Base-by-base conservation (phyloP, 225 moss, liverwort and hornwort genomes). In the Asterella californica region DNA sequence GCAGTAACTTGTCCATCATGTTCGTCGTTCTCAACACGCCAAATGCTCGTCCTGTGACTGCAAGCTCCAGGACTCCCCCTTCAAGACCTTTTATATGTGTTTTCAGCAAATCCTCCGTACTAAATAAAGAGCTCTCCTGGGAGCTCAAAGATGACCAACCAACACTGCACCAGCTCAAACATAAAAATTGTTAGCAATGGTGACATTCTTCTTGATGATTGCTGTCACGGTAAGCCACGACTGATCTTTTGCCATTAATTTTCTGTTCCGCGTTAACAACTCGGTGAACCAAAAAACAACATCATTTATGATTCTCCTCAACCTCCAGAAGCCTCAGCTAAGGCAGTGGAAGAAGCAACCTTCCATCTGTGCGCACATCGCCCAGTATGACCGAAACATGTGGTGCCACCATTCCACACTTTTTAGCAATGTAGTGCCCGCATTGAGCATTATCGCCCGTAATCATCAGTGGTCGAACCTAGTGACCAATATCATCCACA, bases 381-480 rank as follows among this genome's bases (percentile, higher is more conserved):
- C 94, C 91, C n/a, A 94, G 82, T 60, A 94, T 85, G 68, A 94
- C 85, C 10, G 62, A 64, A 33, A 90, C 92, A 78, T 86, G 83
- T 53, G 88, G 88, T 11, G 91, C 90, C 82, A 92, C 70, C 86
- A 94, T 84, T 80, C 70, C 83, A 81, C 86, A 88, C 78, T 90
- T 70, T 82, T 84, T 90, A 34, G 93, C 90, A 82, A 95, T 89
- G 59, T 91, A 95, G 75, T 92, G 88, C 53, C 93, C 95, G 85
- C 91, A 93, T 75, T 93, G 95, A 64, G 95, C 95, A 77, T 93
- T 93, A 73, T 93, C 93, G 36, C 95, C 95, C 0, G 95, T 95
- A 80, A 95, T 93, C 95, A 95, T 95, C 75, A 95, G 78, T 22
- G 95, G 89, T 17, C 95, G 92, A 80, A 95, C 91, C 95, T 95